Conservation (phyloP, 768 basidiomycete species). For the Tricholoma hemisulphureum region DNA sequence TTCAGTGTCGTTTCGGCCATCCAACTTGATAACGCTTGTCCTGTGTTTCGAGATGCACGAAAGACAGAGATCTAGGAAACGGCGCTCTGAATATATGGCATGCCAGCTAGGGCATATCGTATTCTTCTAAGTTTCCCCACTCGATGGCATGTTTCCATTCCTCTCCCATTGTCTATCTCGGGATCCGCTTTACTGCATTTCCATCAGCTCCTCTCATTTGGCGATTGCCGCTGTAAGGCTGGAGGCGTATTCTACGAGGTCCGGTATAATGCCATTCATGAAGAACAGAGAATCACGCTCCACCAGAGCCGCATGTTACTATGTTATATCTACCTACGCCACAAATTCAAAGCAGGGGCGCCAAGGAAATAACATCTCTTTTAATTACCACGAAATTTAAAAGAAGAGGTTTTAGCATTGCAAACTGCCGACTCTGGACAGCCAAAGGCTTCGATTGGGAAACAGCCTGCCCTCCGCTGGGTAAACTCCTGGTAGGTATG, state of each 20-base stretch:
- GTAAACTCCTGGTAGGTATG: conserved; percentile 52
- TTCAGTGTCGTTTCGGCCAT: conserved; percentile 64
- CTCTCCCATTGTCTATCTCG: conserved; percentile 38
- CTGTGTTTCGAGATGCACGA: conserved; percentile 49
- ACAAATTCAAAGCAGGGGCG: conserved; percentile 24
- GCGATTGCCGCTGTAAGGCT: conserved; percentile 52
- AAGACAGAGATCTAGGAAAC: conserved; percentile 58
- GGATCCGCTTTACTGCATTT: conserved; percentile 51
- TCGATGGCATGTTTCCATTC: conserved; percentile 78
- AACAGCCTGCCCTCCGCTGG: conserved; percentile 1
- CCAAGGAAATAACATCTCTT: conserved; percentile 18
- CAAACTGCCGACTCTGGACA: background rate
- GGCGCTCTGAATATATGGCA: too few species aligned
- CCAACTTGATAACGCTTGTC: conserved; percentile 41
- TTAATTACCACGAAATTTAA: conserved; percentile 34
- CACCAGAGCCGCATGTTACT: conserved; percentile 66
- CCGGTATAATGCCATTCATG: conserved; percentile 84
- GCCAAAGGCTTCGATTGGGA: background rate
- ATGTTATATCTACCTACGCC: too few species aligned
- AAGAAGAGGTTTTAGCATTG: conserved; percentile 38
- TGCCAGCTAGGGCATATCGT: too few species aligned
- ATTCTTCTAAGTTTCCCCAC: conserved; percentile 70
- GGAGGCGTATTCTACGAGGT: conserved; percentile 87
- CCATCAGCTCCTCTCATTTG: conserved; percentile 68
- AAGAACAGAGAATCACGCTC: conserved; percentile 79